Conservation (phyloP, 176 grass and related monocot species). For the Ensete ventricosum region DNA sequence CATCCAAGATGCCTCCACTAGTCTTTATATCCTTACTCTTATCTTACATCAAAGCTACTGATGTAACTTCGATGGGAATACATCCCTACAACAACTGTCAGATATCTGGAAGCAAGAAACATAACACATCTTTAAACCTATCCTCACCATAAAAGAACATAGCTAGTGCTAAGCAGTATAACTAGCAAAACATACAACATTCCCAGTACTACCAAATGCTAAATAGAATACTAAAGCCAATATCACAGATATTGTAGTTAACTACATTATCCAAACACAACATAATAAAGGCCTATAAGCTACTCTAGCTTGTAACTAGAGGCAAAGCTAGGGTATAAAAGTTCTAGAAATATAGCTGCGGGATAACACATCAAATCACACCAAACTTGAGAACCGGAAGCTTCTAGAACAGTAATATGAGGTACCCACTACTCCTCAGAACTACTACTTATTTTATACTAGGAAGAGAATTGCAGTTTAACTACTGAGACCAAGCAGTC, state of each 20-base stretch:
- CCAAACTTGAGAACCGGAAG: constrained; percentile 14
- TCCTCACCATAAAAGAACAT: background rate
- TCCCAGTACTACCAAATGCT: background rate
- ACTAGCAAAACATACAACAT: background rate
- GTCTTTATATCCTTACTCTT: background rate
- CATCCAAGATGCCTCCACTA: constrained; percentile 10
- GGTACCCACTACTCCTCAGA: constrained; percentile 5
- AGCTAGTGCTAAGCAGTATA: background rate
- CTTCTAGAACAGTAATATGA: constrained; percentile 8
- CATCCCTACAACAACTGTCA: background rate
- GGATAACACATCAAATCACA: background rate
- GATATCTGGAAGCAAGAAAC: background rate
- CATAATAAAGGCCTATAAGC: background rate
- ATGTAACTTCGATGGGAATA: background rate
- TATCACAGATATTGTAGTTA: constrained; percentile 13
- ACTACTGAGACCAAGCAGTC: constrained; percentile 24
- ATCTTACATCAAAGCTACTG: constrained; percentile 10
- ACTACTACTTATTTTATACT: constrained; percentile 20
- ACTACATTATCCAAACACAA: constrained; percentile 3
- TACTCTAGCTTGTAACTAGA: constrained; percentile 21
- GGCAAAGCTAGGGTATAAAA: constrained; percentile 1
- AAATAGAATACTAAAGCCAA: background rate
- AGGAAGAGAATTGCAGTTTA: constrained; percentile 10
- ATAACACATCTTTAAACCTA: background rate
- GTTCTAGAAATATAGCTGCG: background rate